Base-by-base conservation (phyloP, 2,329 filamentous ascomycete species). In the Cytospora paraplurivora region DNA sequence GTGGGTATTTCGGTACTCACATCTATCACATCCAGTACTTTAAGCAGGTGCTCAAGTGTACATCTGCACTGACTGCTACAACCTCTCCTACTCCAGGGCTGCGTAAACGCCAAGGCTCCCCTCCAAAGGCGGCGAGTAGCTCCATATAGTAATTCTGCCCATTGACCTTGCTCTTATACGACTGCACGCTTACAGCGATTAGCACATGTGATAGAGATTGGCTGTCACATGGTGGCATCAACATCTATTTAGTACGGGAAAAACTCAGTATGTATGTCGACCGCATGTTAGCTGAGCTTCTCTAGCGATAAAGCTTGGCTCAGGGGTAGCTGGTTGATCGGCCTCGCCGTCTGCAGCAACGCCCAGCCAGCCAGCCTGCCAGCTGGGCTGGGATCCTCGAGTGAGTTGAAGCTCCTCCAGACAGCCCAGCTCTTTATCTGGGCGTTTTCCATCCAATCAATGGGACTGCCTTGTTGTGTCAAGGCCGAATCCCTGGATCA, bases 301-400 rank as follows among this genome's bases (percentile, higher is more conserved):
- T 44, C 41, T 17, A 44, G 19, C 41, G 34, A 34, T 19, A 54
- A 56, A 53, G 57, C 54, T 63, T 52, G 62, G 52, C 52, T 64
- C 64, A 66, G 61, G 64, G 64, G 64, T 64, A 59, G 57, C 62
- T 58, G 50, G 13, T 12, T 52, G 56, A 58, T 66, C 62, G 64
- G 64, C 44, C 47, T 64, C 56, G 62, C 64, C 62, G 64, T 64
- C 33, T 66, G 57, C 62, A 55, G 55, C 53, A 62, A 37, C 33
- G 57, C 34, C 56, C 50, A 66, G 60, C 56, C 57, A 32, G 33
- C 59, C 52, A 57, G 57, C 53, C 44, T 62, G 12, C 35, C 27
- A 54, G 27, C 21, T 27, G 21, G 51, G n/a, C 41, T 44, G 41
- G 41, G 38, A 41, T 41, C 12, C 10, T 17, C 6, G n/a, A 7